A percentile compares a stretch with the other conserved stretches of the same genome.
phyloP scores from a whole-genome alignment of 192 early-diverging fungal species.

The Anaeromyces robustus region DNA sequence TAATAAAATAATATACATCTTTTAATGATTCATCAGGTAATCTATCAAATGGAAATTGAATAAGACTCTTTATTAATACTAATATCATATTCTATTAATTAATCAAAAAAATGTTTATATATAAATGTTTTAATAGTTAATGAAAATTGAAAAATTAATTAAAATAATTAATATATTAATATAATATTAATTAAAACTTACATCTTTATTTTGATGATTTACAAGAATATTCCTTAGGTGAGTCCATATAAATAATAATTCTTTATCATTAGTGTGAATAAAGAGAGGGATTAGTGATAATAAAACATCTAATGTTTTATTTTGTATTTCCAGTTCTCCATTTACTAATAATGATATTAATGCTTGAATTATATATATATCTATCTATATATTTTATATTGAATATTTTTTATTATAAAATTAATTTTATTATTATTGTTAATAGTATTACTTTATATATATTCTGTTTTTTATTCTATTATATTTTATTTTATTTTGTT shows the following conservation, averaged over 20 bases:
- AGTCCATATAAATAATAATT: constrained; percentile 28
- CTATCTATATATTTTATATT: constrained; percentile 16
- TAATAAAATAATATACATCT: constrained; percentile 10
- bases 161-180: too few relatives aligned
- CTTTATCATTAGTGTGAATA: constrained; percentile 22
- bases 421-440: not conserved
- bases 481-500: too few relatives aligned
- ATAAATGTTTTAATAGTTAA: too few relatives aligned
- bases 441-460: not conserved
- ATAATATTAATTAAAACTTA: constrained; percentile 5
- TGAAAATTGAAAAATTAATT: too few relatives aligned
- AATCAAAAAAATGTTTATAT: too few relatives aligned
- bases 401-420: not conserved
- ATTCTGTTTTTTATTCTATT: too few relatives aligned
- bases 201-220: constrained; percentile 13
- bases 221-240: constrained; percentile 21
- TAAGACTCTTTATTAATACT: constrained; percentile 13
- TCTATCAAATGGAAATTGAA: constrained; percentile 21
- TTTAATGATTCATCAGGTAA: constrained; percentile 17
- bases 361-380: constrained; percentile 34
- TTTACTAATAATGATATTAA: constrained; percentile 22
- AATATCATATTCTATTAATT: constrained; percentile 3
- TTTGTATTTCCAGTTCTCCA: not conserved
- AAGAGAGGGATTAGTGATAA: constrained; percentile 20
- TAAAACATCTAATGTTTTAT: not conserved